These are phyloP conservation scores for Pythium scleroteichum DNA, from an alignment of 352 stramenopile genomes.

Conservation along the genomic window DNA sequence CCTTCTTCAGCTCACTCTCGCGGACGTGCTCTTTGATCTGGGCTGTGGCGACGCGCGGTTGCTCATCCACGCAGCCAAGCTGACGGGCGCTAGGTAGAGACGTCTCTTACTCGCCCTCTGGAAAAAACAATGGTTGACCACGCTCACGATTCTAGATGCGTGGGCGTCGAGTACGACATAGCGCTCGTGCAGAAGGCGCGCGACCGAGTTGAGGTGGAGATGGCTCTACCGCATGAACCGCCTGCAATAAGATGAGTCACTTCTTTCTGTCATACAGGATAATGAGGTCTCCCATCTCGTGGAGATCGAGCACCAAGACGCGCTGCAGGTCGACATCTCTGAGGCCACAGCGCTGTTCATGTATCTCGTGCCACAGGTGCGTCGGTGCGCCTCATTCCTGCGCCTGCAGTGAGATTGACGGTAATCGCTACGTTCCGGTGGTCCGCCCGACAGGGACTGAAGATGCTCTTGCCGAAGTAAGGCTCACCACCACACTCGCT, in stretches of 20 bases:
- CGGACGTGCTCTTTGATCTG: slow-evolving; percentile 76
- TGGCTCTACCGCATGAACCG: neutral
- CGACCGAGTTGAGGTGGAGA: slow-evolving; percentile 40
- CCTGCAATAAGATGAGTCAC: neutral
- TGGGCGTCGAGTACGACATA: slow-evolving; percentile 81
- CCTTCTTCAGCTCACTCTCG: slow-evolving; percentile 49
- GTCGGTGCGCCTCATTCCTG: neutral
- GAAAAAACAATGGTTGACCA: neutral
- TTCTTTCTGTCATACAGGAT: slow-evolving; percentile 31
- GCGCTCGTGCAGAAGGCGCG: slow-evolving; percentile 53
- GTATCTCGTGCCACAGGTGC: slow-evolving; percentile 78
- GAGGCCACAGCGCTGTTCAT: slow-evolving; percentile 72
- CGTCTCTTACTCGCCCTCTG: neutral
- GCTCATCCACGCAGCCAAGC: slow-evolving; percentile 56
- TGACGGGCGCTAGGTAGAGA: slow-evolving; percentile 41
- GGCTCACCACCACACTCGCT: neutral
- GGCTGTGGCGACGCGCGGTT: slow-evolving; percentile 79
- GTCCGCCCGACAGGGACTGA: slow-evolving; percentile 47
- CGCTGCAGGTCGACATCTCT: slow-evolving; percentile 59
- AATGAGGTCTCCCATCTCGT: slow-evolving; percentile 44
- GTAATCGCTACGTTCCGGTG: slow-evolving; percentile 5
- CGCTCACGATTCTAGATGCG: slow-evolving; percentile 34
- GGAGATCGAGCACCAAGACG: slow-evolving; percentile 62
- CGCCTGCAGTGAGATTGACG: neutral
- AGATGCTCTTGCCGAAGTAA: slow-evolving; percentile 74